phyloP scores from a whole-genome alignment of 306 rosid genomes.

The Carpinus fangiana region DNA sequence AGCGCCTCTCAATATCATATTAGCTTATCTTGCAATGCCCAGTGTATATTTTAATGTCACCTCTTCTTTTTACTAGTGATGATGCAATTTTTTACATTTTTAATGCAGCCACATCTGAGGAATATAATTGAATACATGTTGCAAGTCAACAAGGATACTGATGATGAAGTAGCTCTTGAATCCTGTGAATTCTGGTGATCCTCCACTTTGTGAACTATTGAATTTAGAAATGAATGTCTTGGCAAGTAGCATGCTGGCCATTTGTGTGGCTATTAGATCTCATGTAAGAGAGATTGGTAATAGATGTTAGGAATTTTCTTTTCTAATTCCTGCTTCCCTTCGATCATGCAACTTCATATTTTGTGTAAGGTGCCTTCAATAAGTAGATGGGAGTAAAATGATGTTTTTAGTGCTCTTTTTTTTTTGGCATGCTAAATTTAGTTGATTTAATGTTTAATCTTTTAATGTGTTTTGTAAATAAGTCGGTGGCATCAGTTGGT shows the following conservation, averaged over 20 bases:
- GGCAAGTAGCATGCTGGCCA: constrained; percentile 17
- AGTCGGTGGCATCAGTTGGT: background rate
- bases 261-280: constrained; percentile 22
- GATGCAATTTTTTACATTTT: constrained; percentile 32
- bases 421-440: background rate
- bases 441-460: background rate
- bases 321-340: background rate
- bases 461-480: background rate
- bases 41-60: constrained; percentile 21
- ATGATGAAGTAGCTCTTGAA: constrained; percentile 97
- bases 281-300: constrained; percentile 13
- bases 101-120: constrained; percentile 82
- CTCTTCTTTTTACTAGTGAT: constrained; percentile 20
- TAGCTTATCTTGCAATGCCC: constrained; percentile 8
- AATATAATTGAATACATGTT: constrained; percentile 90
- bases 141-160: constrained; percentile 92
- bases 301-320: background rate
- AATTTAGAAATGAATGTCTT: constrained; percentile 10
- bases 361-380: background rate
- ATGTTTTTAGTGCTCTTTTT: background rate
- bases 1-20: constrained; percentile 4
- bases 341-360: background rate
- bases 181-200: constrained; percentile 98
- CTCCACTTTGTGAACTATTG: constrained; percentile 12
- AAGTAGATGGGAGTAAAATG: background rate